Evolutionary conservation across 2,329 filamentous ascomycete species (phyloP).

Genomic region (Xylaria multiplex): DNA sequence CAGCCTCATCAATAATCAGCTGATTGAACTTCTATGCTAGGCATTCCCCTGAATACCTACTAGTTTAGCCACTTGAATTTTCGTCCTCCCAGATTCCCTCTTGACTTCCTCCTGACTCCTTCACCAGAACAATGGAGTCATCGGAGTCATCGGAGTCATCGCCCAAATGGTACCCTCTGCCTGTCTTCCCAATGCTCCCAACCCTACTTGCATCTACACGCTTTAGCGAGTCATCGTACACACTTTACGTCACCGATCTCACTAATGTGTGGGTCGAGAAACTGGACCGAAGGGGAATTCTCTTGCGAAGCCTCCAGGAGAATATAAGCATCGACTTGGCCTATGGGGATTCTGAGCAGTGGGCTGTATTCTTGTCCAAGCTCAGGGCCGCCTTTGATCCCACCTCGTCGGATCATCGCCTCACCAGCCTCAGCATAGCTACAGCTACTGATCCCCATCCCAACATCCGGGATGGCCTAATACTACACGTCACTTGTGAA

Average conservation of each 20-base stretch:
- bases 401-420: constrained; percentile 55
- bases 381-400: constrained; percentile 64
- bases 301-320: constrained; percentile 68
- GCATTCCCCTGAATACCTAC: too few relatives aligned
- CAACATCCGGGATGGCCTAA: constrained; percentile 51
- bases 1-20: constrained; percentile 11
- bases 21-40: not conserved
- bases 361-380: constrained; percentile 72
- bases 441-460: constrained; percentile 48
- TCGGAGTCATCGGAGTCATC: constrained; percentile 35
- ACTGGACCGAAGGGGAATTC: constrained; percentile 69
- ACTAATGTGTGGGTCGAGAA: constrained; percentile 77
- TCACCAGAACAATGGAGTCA: constrained; percentile 39
- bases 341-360: constrained; percentile 71
- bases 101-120: not conserved
- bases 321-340: constrained; percentile 79
- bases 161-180: constrained; percentile 60
- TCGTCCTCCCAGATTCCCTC: not conserved
- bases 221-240: constrained; percentile 68
- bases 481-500: constrained; percentile 67
- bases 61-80: not conserved
- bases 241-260: constrained; percentile 75
- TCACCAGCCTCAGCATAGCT: constrained; percentile 58
- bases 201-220: constrained; percentile 70
- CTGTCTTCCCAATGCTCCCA: constrained; percentile 60